These are phyloP conservation scores for Dactylonectria estremocensis DNA, from an alignment of 2,329 filamentous ascomycete genomes.

Conservation along the genomic window DNA sequence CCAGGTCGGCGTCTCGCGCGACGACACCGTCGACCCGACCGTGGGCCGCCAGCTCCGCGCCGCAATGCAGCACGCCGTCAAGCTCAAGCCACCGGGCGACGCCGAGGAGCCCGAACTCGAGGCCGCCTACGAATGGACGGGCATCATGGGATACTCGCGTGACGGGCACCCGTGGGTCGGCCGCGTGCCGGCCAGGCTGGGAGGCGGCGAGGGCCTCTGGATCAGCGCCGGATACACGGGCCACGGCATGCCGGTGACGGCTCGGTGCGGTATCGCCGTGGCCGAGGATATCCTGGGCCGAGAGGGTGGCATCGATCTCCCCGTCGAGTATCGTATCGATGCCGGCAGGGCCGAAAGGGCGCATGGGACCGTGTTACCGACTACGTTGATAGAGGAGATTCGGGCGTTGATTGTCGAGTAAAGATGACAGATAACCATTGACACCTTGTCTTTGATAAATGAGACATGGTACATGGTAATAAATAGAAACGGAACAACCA, in stretches of 20 bases:
- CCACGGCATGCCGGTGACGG: conserved; percentile 84
- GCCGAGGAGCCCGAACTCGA: conserved; percentile 62
- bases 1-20: conserved; percentile 70
- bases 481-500: not conserved
- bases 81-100: conserved; percentile 54
- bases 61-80: conserved; percentile 59
- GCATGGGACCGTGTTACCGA: conserved; percentile 39
- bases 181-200: conserved; percentile 68
- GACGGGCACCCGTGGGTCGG: conserved; percentile 82
- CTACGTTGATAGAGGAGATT: conserved; percentile 48
- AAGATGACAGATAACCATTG: not conserved
- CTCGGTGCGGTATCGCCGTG: conserved; percentile 75
- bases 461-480: not conserved
- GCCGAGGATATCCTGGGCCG: conserved; percentile 71
- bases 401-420: conserved; percentile 41
- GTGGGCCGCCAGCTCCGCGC: conserved; percentile 70
- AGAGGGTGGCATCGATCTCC: conserved; percentile 59
- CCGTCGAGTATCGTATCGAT: conserved; percentile 58
- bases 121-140: conserved; percentile 79
- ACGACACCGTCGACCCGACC: conserved; percentile 69
- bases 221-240: conserved; percentile 78
- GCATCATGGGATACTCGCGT: conserved; percentile 83
- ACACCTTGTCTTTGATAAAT: not conserved
- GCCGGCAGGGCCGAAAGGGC: conserved; percentile 50
- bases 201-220: conserved; percentile 65